phyloP scores from a whole-genome alignment of 345 rosid genomes.

The Nasturtium officinale region DNA sequence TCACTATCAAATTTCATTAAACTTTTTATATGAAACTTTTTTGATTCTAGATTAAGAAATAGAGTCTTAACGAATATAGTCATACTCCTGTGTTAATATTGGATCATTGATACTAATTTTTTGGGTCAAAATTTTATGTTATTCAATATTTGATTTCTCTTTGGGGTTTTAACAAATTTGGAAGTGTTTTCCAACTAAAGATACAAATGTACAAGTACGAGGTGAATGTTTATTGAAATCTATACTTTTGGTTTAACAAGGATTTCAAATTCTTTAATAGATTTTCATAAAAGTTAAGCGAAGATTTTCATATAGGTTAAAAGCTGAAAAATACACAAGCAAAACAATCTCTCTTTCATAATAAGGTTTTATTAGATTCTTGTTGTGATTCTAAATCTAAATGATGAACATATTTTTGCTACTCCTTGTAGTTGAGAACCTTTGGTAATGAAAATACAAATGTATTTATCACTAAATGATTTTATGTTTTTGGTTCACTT shows the following conservation, averaged over 20 bases:
- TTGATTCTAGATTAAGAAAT: not conserved
- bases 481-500: constrained; percentile 14
- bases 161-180: not conserved
- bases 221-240: not conserved
- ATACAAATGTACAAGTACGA: not conserved
- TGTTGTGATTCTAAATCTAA: not conserved
- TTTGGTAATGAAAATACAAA: constrained; percentile 5
- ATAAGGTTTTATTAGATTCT: not conserved
- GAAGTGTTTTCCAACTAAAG: not conserved
- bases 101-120: not conserved
- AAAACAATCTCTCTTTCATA: not conserved
- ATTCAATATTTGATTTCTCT: not conserved
- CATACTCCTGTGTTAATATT: not conserved
- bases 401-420: not conserved
- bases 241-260: not conserved
- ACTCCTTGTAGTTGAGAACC: not conserved
- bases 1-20: not conserved
- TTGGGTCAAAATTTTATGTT: not conserved
- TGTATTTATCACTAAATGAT: not conserved
- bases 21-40: not conserved
- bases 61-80: not conserved
- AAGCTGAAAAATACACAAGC: not conserved
- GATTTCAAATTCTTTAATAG: not conserved
- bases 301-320: not conserved
- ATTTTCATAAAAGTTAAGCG: not conserved